Evolutionary conservation across 257 asterid species (phyloP), one percentile per base, ranked within the genome.

Genomic region (Ilex aquifolium): DNA sequence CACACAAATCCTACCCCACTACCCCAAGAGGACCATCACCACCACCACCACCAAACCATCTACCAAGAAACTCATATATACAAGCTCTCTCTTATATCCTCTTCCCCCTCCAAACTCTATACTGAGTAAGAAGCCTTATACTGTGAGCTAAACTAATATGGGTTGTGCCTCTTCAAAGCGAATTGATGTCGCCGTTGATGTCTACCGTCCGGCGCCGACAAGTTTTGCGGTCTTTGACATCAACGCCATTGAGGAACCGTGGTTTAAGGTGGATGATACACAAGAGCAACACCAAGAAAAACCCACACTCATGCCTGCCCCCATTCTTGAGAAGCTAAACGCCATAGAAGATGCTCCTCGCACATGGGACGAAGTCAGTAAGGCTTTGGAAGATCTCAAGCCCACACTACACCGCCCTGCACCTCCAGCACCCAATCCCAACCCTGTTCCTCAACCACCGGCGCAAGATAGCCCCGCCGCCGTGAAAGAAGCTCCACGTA

Each of bases 321-420:
- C 79, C 16, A 70, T 90, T 13, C 84, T 88, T 1, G 90, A 82
- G 61, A 88, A 91, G 88, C 95, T 91, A 16, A 76, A 69, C 40
- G 76, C 86, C 70, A 80, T 84, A 7, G 98, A 91, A 36, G 90
- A 80, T 10, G 83, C 88, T n/a, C 92, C 96, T 21, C 84, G 82
- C 32, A 62, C 96, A 5, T 91, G 98, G 98, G 92, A 86, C 50
- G 96, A 91, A 61, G 94, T 91, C 57, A 88, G 96, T 86, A 88
- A 88, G 63, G 88, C 83, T 2, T 52, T 91, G 51, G 92, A 88
- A 60, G 88, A 81, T 48, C 72, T 91, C 55, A 91, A 86, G 39
- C 86, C 98, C n/a, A 62, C 77, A 5, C 15, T 79, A 12, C 59
- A 67, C 14, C 76, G 36, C 68, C 74, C 71, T 36, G 63, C 65